phyloP scores from a whole-genome alignment of 768 basidiomycete species.

The Holtermannia corniformis region DNA sequence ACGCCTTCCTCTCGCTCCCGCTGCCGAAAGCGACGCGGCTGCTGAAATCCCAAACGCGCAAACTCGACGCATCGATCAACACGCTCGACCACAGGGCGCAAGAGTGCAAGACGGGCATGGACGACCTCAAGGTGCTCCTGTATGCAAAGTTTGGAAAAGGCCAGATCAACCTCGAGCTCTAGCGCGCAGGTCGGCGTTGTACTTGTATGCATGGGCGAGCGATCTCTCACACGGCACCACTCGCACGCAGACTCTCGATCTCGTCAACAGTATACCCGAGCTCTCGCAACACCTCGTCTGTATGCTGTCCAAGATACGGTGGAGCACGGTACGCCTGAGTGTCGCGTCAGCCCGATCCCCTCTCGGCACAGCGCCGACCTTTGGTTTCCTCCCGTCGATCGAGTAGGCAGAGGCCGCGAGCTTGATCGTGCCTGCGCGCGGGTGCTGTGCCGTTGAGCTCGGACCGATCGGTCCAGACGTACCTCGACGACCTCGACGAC shows the following conservation, averaged over 20 bases:
- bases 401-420: conserved; percentile 70
- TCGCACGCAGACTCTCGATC: conserved; percentile 46
- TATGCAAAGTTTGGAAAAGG: conserved; percentile 17
- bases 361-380: conserved; percentile 11
- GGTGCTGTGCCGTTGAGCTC: conserved; percentile 47
- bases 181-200: neutral
- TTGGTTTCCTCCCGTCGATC: conserved; percentile 60
- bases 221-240: conserved; percentile 43
- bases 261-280: conserved; percentile 45
- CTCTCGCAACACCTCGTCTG: conserved; percentile 52
- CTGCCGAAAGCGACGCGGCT: conserved; percentile 51
- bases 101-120: conserved; percentile 40
- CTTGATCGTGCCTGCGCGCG: conserved; percentile 64
- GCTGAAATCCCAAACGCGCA: conserved; percentile 27
- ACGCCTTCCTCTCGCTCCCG: conserved; percentile 73
- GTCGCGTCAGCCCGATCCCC: neutral
- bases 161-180: neutral
- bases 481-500: conserved; percentile 72
- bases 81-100: conserved; percentile 25
- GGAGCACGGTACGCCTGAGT: conserved; percentile 68
- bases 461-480: conserved; percentile 25
- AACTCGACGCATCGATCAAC: conserved; percentile 29
- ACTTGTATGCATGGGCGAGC: too few species aligned
- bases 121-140: conserved; percentile 40
- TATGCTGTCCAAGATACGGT: conserved; percentile 81